Percentiles rank a stretch among this genome's conserved stretches.
Conservation (phyloP, 192 early-diverging fungal species). For the Gorgonomyces haynaldii region DNA sequence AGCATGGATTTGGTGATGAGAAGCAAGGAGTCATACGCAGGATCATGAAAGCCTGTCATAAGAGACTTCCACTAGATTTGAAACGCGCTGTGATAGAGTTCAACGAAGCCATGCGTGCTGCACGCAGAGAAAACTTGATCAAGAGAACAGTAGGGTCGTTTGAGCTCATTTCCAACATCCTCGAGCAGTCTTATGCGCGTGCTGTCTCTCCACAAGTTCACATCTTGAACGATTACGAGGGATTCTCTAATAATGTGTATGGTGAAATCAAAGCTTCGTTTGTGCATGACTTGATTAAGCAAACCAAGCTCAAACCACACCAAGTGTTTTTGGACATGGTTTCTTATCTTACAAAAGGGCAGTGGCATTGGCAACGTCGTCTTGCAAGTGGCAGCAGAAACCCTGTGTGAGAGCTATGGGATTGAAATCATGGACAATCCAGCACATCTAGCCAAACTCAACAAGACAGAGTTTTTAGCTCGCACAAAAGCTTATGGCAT, state of each 20-base stretch:
- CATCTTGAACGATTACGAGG: conserved; percentile 64
- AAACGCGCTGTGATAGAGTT: conserved; percentile 57
- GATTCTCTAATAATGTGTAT: conserved; percentile 91
- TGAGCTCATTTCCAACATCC: conserved; percentile 68
- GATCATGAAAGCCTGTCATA: conserved; percentile 66
- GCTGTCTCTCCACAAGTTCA: conserved; percentile 68
- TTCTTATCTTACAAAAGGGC: no score
- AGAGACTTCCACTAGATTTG: conserved; percentile 54
- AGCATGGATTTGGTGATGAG: conserved; percentile 53
- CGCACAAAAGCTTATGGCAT: conserved; percentile 55
- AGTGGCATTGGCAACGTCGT: conserved; percentile 96
- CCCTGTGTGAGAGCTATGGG: conserved; percentile 68
- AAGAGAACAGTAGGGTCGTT: conserved; percentile 25
- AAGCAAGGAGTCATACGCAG: conserved; percentile 56
- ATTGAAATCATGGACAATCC: conserved; percentile 88
- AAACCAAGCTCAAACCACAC: conserved; percentile 47
- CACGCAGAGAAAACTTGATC: conserved; percentile 19
- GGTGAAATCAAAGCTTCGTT: conserved; percentile 83
- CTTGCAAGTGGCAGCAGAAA: conserved; percentile 85
- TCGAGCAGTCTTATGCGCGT: conserved; percentile 82
- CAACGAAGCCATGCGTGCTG: conserved; percentile 45
- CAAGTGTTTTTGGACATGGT: conserved; percentile 86
- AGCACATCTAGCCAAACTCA: conserved; percentile 60
- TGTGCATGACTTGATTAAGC: conserved; percentile 70
- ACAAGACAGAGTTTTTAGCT: conserved; percentile 71